Conservation (phyloP, 768 basidiomycete species). For the Xerocomus potaroensis region DNA sequence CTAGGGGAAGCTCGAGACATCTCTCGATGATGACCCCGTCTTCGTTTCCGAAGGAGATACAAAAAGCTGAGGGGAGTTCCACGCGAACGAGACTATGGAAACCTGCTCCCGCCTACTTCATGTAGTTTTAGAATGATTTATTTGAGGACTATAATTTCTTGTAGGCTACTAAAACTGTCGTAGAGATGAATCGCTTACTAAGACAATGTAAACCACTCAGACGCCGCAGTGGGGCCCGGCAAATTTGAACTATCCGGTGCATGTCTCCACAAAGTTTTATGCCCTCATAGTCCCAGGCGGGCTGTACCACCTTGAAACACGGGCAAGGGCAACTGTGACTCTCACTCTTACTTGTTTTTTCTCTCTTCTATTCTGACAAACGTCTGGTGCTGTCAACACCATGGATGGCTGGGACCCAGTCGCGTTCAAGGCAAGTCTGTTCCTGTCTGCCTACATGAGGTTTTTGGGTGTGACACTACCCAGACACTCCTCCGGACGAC, state of each 20-base stretch:
- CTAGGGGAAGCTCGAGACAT: conserved; percentile 10
- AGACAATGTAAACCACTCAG: too few species aligned
- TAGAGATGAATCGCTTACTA: too few species aligned
- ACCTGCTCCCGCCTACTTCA: conserved; percentile 12
- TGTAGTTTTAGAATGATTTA: conserved; percentile 16
- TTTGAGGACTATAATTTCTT: conserved; percentile 1
- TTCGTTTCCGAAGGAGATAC: conserved; percentile 9
- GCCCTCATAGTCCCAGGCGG: not conserved
- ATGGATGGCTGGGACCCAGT: conserved; percentile 31
- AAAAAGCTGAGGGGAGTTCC: not conserved
- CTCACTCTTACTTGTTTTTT: not conserved
- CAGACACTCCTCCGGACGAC: conserved; percentile 63
- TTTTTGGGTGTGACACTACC: not conserved
- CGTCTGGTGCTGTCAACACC: not conserved
- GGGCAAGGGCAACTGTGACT: too few species aligned
- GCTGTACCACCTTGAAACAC: conserved; percentile 2
- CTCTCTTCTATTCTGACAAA: not conserved
- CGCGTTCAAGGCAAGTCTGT: conserved; percentile 28
- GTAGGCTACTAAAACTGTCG: too few species aligned
- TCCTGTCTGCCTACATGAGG: too few species aligned
- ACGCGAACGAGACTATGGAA: conserved; percentile 15
- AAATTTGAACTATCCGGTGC: too few species aligned
- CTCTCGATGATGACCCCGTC: conserved; percentile 17
- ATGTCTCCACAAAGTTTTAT: not conserved
- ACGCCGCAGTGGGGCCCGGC: not conserved